Evolutionary conservation across 2,329 filamentous ascomycete species (phyloP).

Genomic region (Aspergillus sp.): DNA sequence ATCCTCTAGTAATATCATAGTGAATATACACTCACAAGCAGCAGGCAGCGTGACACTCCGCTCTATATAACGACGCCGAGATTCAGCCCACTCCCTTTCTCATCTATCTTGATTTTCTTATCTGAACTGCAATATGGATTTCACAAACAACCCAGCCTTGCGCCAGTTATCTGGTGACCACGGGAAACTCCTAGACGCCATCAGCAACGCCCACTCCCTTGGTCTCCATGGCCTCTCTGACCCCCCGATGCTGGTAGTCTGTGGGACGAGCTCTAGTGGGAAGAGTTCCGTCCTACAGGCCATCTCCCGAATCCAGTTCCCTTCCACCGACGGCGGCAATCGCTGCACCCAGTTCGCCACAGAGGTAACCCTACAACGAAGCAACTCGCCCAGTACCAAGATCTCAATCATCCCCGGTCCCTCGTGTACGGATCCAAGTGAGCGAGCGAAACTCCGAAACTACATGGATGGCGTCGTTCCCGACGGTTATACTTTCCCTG

Average conservation of each 20-base stretch:
- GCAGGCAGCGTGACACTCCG: no score
- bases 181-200: conserved; percentile 52
- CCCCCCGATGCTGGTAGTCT: conserved; percentile 58
- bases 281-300: conserved; percentile 68
- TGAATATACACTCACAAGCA: no score
- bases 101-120: no score
- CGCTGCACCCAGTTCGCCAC: conserved; percentile 63
- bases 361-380: conserved; percentile 56
- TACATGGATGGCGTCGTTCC: conserved; percentile 17
- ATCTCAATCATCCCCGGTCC: conserved; percentile 45
- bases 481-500: conserved; percentile 35
- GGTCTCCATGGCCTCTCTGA: conserved; percentile 51
- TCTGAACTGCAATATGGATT: no score
- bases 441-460: background rate
- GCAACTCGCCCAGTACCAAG: conserved; percentile 34
- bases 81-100: no score
- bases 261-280: conserved; percentile 61
- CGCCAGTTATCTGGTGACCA: conserved; percentile 25
- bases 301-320: conserved; percentile 62
- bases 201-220: conserved; percentile 53
- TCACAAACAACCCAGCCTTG: no score
- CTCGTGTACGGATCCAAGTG: conserved; percentile 17
- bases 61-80: no score
- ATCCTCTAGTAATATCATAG: no score
- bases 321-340: conserved; percentile 48